Evolutionary conservation across 202 grass and related monocot species (phyloP).

Genomic region (Dendrocalamus latiflorus): DNA sequence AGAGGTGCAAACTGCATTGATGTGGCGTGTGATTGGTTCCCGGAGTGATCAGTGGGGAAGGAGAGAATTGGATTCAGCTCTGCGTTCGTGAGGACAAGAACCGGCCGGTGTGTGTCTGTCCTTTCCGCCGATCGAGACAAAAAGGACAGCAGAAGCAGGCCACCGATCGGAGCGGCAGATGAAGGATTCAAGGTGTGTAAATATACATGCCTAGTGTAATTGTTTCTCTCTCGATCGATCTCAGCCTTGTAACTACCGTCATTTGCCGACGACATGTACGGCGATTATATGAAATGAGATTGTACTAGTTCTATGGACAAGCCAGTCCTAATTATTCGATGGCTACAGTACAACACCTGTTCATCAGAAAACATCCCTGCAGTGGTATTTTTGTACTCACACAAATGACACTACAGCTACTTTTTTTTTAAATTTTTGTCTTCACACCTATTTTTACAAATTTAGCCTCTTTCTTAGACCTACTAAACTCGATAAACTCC

Average conservation of each 20-base stretch:
- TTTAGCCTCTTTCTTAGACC: accelerated
- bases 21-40: not conserved
- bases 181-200: not conserved
- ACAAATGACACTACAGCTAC: too few species aligned
- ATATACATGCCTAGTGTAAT: not conserved
- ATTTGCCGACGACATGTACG: not conserved
- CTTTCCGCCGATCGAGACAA: not conserved
- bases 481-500: too few species aligned
- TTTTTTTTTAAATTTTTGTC: too few species aligned
- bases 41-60: not conserved
- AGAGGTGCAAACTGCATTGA: not conserved
- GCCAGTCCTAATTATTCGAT: not conserved
- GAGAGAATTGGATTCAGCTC: not conserved
- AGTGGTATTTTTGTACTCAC: too few species aligned
- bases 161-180: not conserved
- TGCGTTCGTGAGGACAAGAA: not conserved
- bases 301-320: not conserved
- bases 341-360: not conserved
- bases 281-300: not conserved
- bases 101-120: not conserved
- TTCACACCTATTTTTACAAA: too few species aligned
- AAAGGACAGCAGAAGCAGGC: not conserved
- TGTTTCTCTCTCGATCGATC: not conserved
- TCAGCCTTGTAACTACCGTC: not conserved
- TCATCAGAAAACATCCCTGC: too few species aligned